Conservation (phyloP, 768 basidiomycete species). For the Boletus reticulatus region DNA sequence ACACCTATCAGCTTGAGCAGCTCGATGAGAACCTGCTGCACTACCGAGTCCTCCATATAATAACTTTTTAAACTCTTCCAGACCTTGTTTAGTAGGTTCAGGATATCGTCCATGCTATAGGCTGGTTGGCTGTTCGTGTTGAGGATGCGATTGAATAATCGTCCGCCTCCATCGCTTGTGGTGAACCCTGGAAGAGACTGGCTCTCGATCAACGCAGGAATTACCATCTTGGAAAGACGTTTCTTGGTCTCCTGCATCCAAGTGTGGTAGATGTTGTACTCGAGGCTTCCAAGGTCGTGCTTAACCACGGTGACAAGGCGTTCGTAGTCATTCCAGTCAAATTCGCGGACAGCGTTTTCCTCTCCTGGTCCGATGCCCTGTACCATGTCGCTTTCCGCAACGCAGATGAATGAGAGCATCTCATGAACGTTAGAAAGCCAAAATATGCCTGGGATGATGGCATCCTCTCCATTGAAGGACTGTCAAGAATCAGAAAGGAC, state of each 20-base stretch:
- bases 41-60: constrained; percentile 96
- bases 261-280: constrained; percentile 99
- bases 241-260: constrained; percentile 99
- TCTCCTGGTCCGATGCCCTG: constrained; percentile 97
- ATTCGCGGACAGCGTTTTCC: constrained; percentile 86
- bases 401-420: constrained; percentile 97
- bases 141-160: constrained; percentile 90
- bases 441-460: constrained; percentile 94
- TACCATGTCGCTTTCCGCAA: constrained; percentile 98
- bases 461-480: constrained; percentile 92
- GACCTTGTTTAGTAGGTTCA: constrained; percentile 95
- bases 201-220: constrained; percentile 97
- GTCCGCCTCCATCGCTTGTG: constrained; percentile 88
- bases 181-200: constrained; percentile 98
- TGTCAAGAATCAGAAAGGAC: constrained; percentile 28
- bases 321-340: constrained; percentile 98
- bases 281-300: constrained; percentile 95
- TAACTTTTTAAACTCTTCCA: constrained; percentile 98
- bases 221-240: constrained; percentile 94
- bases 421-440: constrained; percentile 99
- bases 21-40: constrained; percentile 94
- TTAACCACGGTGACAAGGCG: constrained; percentile 96
- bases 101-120: constrained; percentile 97
- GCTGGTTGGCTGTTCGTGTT: constrained; percentile 85
- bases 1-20: constrained; percentile 94